Evolutionary conservation across 2,329 filamentous ascomycete genomes (phyloP).

Genomic region (Geoglossum cookeanum): DNA sequence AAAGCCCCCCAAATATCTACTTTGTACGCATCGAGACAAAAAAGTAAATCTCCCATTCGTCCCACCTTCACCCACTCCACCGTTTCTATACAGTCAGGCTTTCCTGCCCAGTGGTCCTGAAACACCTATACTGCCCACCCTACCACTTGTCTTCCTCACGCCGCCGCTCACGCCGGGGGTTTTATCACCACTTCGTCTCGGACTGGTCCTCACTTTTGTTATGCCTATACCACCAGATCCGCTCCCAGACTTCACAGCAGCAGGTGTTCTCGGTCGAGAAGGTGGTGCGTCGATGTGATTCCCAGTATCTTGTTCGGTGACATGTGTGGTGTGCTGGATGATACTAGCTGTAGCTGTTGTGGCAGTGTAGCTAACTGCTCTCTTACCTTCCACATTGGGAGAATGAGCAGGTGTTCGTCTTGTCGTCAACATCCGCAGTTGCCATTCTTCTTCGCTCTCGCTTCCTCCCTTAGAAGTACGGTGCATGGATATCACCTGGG

Average conservation of each 20-base stretch:
- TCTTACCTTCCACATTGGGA: conserved; percentile 39
- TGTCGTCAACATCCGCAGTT: conserved; percentile 48
- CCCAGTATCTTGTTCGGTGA: neutral
- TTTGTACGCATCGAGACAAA: too few species aligned
- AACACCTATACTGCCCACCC: neutral
- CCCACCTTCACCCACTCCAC: too few species aligned
- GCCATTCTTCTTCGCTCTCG: conserved; percentile 69
- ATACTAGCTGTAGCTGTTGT: conserved; percentile 44
- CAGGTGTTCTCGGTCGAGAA: neutral
- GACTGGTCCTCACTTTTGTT: neutral
- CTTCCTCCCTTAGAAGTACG: conserved; percentile 38
- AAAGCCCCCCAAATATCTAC: too few species aligned
- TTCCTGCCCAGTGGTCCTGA: neutral
- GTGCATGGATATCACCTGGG: conserved; percentile 40
- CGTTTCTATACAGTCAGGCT: too few species aligned
- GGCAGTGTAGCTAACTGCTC: conserved; percentile 57
- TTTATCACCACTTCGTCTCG: neutral
- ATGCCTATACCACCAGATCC: neutral
- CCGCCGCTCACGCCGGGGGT: neutral
- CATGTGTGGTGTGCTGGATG: conserved; percentile 6
- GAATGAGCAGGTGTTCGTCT: conserved; percentile 46
- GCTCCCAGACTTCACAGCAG: neutral
- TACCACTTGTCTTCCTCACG: conserved; percentile 1
- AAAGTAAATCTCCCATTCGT: too few species aligned
- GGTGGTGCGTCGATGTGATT: neutral